Evolutionary conservation across 495 filamentous ascomycete species (phyloP), one percentile per base, ranked within the genome.

Genomic region (Neurospora tetraspora): DNA sequence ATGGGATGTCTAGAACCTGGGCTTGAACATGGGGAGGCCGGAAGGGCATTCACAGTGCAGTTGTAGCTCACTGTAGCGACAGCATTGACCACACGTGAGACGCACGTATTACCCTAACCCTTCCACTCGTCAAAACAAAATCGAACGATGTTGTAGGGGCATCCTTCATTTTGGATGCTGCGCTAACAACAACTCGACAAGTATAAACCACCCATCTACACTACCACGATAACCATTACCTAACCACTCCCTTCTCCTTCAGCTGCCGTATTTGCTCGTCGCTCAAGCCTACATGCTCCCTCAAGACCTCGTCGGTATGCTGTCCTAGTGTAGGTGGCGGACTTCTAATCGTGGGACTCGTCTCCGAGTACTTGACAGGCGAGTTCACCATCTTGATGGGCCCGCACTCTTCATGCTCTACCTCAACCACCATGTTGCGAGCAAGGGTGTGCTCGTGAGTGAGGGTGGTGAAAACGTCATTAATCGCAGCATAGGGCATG

Each of bases 401-500:
- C 2, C 96, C 96, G 78, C 94, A 97, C 4, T 84, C 81, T 5
- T 88, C 89, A 78, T 99, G 96, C 1, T 97, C 89, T 31, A 98
- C 84, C 76, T 96, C 92, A 6, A 90, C 87, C 5, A 99, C 90
- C 96, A 99, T 98, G 53, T 89, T 85, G 71, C 96, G 86, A 36
- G 95, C 95, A 70, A 87, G 84, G 3, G 95, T 94, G 78, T 99
- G 96, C 69, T 91, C 86, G 81, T 98, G 95, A 59, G 91, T 90
- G 43, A 99, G 82, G 3, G 95, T 92, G 8, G 84, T 86, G 79
- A 95, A 90, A 12, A 99, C 89, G 77, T 98, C 95, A 77, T 98
- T 98, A 70, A 99, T 90, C 0, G 96, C 92, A 5, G 95, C 92
- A 82, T 98, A 98, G 11, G 96, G 96, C 90, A 98, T 90, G 23